Percentiles rank a stretch among this genome's conserved stretches.
Evolutionary conservation across 1,284 basidiomycete species (phyloP).

Genomic region (Exobasidium cylindrosporum): DNA sequence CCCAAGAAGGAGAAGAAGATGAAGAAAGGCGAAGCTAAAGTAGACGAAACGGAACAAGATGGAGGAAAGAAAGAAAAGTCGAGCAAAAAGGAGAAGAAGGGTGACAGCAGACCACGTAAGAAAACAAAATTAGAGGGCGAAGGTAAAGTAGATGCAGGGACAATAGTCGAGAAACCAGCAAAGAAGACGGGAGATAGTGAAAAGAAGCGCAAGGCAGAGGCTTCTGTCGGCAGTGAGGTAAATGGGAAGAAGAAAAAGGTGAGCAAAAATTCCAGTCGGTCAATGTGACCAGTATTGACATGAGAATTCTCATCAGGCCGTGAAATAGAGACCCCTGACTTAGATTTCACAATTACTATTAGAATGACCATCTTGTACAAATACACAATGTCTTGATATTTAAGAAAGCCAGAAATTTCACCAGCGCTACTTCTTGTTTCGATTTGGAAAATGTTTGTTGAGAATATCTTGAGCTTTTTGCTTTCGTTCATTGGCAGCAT

Average conservation of each 20-base stretch:
- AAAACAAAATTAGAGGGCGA: neutral
- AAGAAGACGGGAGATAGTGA: neutral
- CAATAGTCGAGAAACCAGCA: too few species aligned
- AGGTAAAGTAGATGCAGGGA: too few species aligned
- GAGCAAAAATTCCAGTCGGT: neutral
- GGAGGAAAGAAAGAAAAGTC: neutral
- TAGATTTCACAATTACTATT: too few species aligned
- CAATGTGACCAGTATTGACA: too few species aligned
- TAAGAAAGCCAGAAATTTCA: neutral
- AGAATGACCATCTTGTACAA: neutral
- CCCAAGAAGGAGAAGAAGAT: constrained; percentile 5
- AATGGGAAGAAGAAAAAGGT: neutral
- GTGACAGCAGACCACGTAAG: neutral
- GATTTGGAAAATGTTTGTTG: constrained; percentile 38
- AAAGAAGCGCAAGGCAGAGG: neutral
- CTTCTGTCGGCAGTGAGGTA: neutral
- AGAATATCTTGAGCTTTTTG: constrained; percentile 41
- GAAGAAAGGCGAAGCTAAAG: constrained; percentile 1
- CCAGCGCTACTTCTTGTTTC: constrained; percentile 20
- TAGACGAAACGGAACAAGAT: neutral
- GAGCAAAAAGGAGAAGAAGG: neutral
- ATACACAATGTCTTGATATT: neutral
- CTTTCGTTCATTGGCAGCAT: constrained; percentile 39
- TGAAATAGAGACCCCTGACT: too few species aligned
- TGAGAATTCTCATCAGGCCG: too few species aligned